Evolutionary conservation across 1,284 basidiomycete genomes (phyloP).

Genomic region (Marasmius sp.): DNA sequence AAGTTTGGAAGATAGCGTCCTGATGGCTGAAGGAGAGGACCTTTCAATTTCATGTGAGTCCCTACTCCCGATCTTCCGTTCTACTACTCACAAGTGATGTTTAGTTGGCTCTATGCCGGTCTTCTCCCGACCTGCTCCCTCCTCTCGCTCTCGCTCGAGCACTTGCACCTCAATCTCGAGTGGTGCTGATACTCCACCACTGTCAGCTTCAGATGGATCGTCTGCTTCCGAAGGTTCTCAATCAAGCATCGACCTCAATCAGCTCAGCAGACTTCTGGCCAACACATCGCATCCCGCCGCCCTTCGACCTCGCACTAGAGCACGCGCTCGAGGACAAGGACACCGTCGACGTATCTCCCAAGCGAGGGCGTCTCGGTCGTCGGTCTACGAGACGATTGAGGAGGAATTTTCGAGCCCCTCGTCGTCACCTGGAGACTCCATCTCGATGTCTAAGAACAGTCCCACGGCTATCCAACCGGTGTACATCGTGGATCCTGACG

Average conservation of each 20-base stretch:
- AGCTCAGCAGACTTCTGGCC: constrained; percentile 54
- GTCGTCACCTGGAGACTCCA: constrained; percentile 17
- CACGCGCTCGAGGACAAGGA: constrained; percentile 58
- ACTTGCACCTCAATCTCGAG: constrained; percentile 62
- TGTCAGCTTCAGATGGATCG: constrained; percentile 64
- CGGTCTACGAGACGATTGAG: constrained; percentile 76
- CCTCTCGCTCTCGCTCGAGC: constrained; percentile 62
- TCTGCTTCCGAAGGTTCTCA: constrained; percentile 70
- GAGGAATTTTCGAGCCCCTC: constrained; percentile 55
- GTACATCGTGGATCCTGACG: constrained; percentile 58
- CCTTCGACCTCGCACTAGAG: constrained; percentile 31
- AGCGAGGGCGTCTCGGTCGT: constrained; percentile 59
- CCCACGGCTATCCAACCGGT: constrained; percentile 43
- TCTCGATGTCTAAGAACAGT: constrained; percentile 28
- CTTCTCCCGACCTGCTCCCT: constrained; percentile 56
- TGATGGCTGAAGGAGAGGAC: constrained; percentile 68
- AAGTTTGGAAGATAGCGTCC: constrained; percentile 62
- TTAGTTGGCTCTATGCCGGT: constrained; percentile 47
- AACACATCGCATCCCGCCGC: constrained; percentile 27
- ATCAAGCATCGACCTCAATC: constrained; percentile 71
- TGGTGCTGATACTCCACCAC: constrained; percentile 68
- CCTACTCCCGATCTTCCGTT: not conserved
- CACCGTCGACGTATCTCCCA: constrained; percentile 70
- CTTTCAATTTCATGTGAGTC: constrained; percentile 51
- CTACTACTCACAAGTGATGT: not conserved